Conservation (phyloP, 768 basidiomycete species). For the Calocera cornea region DNA sequence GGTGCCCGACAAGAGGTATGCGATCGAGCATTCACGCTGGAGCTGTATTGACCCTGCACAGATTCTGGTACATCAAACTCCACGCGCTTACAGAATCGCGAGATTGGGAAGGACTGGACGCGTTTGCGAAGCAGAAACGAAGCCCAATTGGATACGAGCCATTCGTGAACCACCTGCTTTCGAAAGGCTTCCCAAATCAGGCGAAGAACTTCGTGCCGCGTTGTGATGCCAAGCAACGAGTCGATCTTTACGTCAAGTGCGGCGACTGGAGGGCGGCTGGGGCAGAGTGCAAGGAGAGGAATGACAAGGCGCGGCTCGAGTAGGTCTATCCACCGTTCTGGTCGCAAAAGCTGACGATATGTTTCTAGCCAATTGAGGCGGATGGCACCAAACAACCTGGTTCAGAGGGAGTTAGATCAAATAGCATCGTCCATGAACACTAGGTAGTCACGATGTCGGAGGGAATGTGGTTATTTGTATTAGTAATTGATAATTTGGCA, state of each 20-base stretch:
- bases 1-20: slow-evolving; percentile 85
- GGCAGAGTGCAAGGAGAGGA: slow-evolving; percentile 76
- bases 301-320: slow-evolving; percentile 75
- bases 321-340: slow-evolving; percentile 32
- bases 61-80: slow-evolving; percentile 90
- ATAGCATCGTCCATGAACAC: slow-evolving; percentile 19
- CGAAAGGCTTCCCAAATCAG: slow-evolving; percentile 59
- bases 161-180: slow-evolving; percentile 67
- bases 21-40: background rate
- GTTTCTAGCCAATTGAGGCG: slow-evolving; percentile 48
- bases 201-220: slow-evolving; percentile 64
- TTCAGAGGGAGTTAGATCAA: slow-evolving; percentile 52
- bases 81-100: slow-evolving; percentile 62
- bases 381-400: slow-evolving; percentile 66
- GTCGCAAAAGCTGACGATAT: slow-evolving; percentile 6
- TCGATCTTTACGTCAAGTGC: slow-evolving; percentile 79
- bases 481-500: background rate
- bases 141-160: slow-evolving; percentile 94
- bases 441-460: background rate
- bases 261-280: slow-evolving; percentile 84
- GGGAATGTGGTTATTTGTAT: too few relatives aligned
- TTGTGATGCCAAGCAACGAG: slow-evolving; percentile 70
- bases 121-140: slow-evolving; percentile 72
- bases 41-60: slow-evolving; percentile 21
- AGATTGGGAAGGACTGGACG: slow-evolving; percentile 78